Percentiles rank a stretch among this genome's conserved stretches.
phyloP scores from a whole-genome alignment of 495 filamentous ascomycete species.

The Aspergillus cristatus region DNA sequence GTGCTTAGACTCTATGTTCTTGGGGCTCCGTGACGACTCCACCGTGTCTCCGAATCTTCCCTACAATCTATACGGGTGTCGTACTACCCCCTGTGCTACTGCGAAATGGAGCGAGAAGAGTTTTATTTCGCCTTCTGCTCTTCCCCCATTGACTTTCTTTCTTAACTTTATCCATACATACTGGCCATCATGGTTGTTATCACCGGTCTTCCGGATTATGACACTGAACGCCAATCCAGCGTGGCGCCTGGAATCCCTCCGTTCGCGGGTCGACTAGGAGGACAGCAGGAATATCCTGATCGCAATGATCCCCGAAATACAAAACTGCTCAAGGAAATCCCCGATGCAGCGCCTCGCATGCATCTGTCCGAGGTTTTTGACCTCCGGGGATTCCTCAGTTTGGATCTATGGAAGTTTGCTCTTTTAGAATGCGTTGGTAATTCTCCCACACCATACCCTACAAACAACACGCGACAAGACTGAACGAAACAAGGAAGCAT shows the following conservation, averaged over 20 bases:
- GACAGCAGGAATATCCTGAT: slow-evolving; percentile 36
- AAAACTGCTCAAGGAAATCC: slow-evolving; percentile 25
- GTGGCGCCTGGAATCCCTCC: slow-evolving; percentile 15
- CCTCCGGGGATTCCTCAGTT: slow-evolving; percentile 24
- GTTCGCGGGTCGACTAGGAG: slow-evolving; percentile 42
- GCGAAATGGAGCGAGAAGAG: too few relatives aligned
- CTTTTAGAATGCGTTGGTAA: slow-evolving; percentile 30
- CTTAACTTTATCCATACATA: too few relatives aligned
- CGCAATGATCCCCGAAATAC: slow-evolving; percentile 27
- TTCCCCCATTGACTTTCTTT: background rate
- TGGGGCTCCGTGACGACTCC: too few relatives aligned
- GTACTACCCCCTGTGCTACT: too few relatives aligned
- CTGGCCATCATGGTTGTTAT: background rate
- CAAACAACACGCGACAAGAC: background rate
- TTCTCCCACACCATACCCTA: background rate
- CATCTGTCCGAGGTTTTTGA: slow-evolving; percentile 27
- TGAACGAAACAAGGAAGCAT: slow-evolving; percentile 11
- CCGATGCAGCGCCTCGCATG: slow-evolving; percentile 38
- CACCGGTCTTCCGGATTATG: slow-evolving; percentile 6
- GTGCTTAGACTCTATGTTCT: too few relatives aligned
- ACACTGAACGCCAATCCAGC: background rate
- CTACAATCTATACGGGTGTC: too few relatives aligned
- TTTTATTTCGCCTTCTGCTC: background rate
- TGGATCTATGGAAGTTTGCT: slow-evolving; percentile 37
- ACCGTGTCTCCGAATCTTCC: too few relatives aligned